Conservation (phyloP, 345 rosid species). For the Ceriops zippeliana region DNA sequence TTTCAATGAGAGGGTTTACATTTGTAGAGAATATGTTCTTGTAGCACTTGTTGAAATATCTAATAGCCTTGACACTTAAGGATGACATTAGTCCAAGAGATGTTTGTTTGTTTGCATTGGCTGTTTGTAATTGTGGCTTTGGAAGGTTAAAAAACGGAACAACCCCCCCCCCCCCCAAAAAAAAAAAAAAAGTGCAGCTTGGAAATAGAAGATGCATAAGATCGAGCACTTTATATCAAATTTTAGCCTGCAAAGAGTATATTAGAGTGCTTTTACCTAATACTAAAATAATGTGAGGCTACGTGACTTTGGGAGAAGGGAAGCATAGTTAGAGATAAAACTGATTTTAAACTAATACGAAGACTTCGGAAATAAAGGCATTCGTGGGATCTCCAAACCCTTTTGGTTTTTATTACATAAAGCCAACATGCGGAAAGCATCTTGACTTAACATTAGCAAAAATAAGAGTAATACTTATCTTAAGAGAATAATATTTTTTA, state of each 20-base stretch:
- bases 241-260: slow-evolving; percentile 18
- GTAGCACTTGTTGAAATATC: too few species aligned
- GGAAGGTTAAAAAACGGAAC: background rate
- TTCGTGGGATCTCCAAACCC: background rate
- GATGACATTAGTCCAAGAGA: background rate
- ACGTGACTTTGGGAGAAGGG: background rate
- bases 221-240: slow-evolving; percentile 1
- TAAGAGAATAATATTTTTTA: too few species aligned
- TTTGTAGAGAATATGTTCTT: too few species aligned
- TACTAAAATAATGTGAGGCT: background rate
- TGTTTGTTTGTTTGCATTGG: background rate
- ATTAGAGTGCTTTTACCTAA: background rate
- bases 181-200: slow-evolving; percentile 12
- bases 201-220: background rate
- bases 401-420: background rate
- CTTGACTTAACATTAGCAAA: too few species aligned
- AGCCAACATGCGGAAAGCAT: background rate
- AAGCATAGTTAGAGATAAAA: background rate
- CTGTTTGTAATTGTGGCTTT: background rate
- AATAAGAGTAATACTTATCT: too few species aligned
- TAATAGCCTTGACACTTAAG: background rate
- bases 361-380: background rate
- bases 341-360: background rate
- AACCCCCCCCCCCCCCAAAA: too few species aligned
- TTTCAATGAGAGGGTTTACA: too few species aligned